Conservation (phyloP, 1,284 basidiomycete genomes). For the Rhodotorula sp. region DNA sequence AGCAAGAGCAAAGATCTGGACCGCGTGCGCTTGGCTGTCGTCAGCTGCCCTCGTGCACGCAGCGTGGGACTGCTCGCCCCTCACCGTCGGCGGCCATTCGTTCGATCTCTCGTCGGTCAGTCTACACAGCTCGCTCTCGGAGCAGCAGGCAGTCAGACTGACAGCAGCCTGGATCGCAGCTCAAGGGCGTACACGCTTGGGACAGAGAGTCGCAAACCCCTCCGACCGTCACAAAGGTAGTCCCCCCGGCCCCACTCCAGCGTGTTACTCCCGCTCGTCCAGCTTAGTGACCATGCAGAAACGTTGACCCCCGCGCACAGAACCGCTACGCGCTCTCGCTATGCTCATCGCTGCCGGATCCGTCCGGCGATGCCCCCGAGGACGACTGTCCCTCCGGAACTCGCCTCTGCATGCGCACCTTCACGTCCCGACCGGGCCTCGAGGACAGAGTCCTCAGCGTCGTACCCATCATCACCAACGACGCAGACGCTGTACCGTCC, state of each 20-base stretch:
- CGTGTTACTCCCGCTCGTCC: too few relatives aligned
- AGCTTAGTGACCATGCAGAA: background rate
- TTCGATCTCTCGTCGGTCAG: constrained; percentile 25
- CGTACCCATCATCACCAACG: constrained; percentile 25
- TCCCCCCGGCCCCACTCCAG: background rate
- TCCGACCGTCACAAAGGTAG: constrained; percentile 34
- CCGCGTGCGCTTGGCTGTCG: constrained; percentile 1
- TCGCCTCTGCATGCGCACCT: constrained; percentile 29
- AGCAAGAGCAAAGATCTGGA: background rate
- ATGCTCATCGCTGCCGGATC: constrained; percentile 22
- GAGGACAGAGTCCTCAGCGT: constrained; percentile 35
- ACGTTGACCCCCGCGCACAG: background rate
- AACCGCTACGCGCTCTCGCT: constrained; percentile 31
- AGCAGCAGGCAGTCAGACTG: background rate
- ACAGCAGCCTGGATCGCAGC: constrained; percentile 4
- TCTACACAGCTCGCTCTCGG: background rate
- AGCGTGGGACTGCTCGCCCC: constrained; percentile 22
- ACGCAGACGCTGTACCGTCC: background rate
- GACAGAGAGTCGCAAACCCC: constrained; percentile 18
- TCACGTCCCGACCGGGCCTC: constrained; percentile 11
- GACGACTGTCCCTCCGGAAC: constrained; percentile 35
- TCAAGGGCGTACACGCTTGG: constrained; percentile 19
- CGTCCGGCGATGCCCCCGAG: constrained; percentile 6
- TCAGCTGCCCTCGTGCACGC: background rate
- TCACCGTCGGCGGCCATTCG: constrained; percentile 8